Evolutionary conservation across 164 flowering plant species (phyloP), one percentile per base, ranked within the genome.

Genomic region (Malania oleifera): DNA sequence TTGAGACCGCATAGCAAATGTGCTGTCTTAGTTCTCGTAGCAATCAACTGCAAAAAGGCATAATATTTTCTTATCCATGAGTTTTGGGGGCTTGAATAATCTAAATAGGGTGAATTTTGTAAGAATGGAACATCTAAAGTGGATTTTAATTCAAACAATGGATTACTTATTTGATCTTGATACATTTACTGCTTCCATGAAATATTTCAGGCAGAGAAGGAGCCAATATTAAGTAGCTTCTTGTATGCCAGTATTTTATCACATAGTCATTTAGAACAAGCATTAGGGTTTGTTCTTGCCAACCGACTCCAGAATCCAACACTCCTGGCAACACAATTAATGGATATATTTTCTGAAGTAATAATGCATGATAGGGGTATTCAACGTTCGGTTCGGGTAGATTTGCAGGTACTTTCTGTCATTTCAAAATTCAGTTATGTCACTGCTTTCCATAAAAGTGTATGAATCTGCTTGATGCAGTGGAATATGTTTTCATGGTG

Each of bases 221-320:
- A 90, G 73, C 97, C 95, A 11, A 77, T 91, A 65, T 68, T 87
- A 45, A 87, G 93, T 62, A 87, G 93, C 75, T 87, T 81, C 75
- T 66, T 87, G 74, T 84, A 91, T 72, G 92, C 95, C 5, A 84
- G 88, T 60, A 77, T 91, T 23, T 68, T 91, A 62, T 68, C 95
- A 0, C 97, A 91, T 61, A 73, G 80, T 62, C 79, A 90, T 65
- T 73, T 91, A 58, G 97, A 87, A 73, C 80, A 72, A 45, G 89
- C 96, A 22, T 47, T 86, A 80, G 87, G 77, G 5, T 90, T 90
- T 68, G 82, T 84, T 52, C 80, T 85, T 40, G 90, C 92, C n/a
- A 81, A 85, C 63, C 77, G 91, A 15, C 93, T 87, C 34, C 93
- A 84, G 53, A 81, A 84, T 67, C 71, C 77, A 14, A 82, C 92